Base-by-base conservation (phyloP, 2,329 filamentous ascomycete species). In the Rasamsonia emersonii region DNA sequence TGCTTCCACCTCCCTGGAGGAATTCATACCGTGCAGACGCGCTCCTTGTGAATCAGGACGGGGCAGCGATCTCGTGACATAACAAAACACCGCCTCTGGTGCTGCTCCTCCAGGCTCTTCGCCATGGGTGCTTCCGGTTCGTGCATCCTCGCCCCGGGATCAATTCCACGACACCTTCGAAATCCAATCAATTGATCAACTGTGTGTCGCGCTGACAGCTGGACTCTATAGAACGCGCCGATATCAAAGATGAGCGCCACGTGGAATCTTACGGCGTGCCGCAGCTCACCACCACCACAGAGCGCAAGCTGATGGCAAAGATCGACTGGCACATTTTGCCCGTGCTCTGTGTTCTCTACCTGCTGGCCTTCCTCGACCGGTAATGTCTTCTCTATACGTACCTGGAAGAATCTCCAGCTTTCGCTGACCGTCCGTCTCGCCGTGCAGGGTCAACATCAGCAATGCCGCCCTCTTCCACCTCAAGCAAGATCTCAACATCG, bases 281-380 rank as follows among this genome's bases (percentile, higher is more conserved):
- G 24, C 18, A 14, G 24, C 53, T 62, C 28, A 53, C 46, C 6
- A 44, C 37, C 9, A 65, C 59, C 5, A 63, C 58, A 1, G 79
- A 86, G 61, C 64, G 68, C 42, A 72, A 66, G 46, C 65, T 89
- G 37, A 70, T 84, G 62, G 58, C 68, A 39, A 81, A 78, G 58
- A 78, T 88, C 49, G 83, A 88, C 54, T 53, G 77, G 42, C 75
- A 73, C 43, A 68, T 89, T 31, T 64, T 89, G 32, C 83, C 83
- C 1, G 81, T 80, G 43, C 65, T 89, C 33, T 80, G 75, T 51
- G 64, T 86, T 38, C 66, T 88, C 54, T 86, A 84, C 51, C 59
- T 82, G 24, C 62, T 82, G 29, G 78, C 79, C 21, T 83, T 84
- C 48, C 60, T 84, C 30, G 77, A 67, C 39, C 58, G 63, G 62